Evolutionary conservation across 306 rosid species (phyloP).

Genomic region (Albizia julibrissin): DNA sequence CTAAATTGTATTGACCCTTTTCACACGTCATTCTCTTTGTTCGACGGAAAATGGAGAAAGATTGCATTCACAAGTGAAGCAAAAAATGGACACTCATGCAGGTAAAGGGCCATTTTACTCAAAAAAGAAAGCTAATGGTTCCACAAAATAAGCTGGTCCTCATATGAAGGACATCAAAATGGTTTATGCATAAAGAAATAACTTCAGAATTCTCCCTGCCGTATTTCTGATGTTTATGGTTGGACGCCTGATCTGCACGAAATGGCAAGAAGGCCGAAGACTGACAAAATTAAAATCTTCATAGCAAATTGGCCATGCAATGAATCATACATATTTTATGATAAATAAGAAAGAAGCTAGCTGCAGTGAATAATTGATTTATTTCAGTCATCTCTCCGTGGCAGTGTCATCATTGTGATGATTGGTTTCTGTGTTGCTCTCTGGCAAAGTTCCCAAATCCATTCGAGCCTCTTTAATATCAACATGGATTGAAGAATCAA

Average conservation of each 20-base stretch:
- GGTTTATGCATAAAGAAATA: neutral
- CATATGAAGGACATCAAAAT: neutral
- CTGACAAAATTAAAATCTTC: neutral
- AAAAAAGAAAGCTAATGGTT: neutral
- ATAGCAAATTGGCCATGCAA: conserved; percentile 20
- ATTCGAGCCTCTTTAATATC: conserved; percentile 51
- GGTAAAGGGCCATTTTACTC: neutral
- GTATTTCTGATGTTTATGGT: neutral
- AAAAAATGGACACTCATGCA: neutral
- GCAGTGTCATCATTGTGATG: conserved; percentile 38
- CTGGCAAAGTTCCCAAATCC: conserved; percentile 48
- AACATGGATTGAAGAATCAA: conserved; percentile 38
- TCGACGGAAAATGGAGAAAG: neutral
- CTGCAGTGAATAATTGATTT: conserved; percentile 3
- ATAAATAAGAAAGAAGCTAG: conserved; percentile 8
- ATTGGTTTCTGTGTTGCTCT: conserved; percentile 43
- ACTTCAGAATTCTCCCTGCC: neutral
- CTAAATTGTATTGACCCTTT: neutral
- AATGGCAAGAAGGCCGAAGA: conserved; percentile 11
- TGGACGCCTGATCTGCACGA: neutral
- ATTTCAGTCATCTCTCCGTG: conserved; percentile 40
- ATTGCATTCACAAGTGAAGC: neutral
- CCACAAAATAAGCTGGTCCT: neutral
- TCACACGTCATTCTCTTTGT: neutral
- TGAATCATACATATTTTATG: conserved; percentile 14